Evolutionary conservation across 345 rosid genomes (phyloP).

Genomic region (Pistacia atlantica): DNA sequence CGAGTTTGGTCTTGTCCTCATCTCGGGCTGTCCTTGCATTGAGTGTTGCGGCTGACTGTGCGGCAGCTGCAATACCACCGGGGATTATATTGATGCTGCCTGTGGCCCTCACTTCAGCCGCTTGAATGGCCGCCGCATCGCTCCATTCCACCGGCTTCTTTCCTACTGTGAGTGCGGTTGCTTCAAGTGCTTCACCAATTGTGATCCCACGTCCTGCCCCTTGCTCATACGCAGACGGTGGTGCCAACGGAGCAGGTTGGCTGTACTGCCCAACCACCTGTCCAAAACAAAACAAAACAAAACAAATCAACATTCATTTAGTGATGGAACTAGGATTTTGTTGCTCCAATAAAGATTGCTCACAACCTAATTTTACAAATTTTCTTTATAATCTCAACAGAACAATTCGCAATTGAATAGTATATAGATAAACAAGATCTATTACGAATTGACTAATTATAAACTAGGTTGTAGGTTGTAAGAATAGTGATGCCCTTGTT

Average conservation of each 20-base stretch:
- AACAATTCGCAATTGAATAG: too few relatives aligned
- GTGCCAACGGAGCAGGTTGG: conserved; percentile 9
- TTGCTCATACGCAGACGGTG: background rate
- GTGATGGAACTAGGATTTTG: too few relatives aligned
- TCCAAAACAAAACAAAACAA: too few relatives aligned
- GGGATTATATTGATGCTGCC: conserved; percentile 64
- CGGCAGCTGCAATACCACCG: conserved; percentile 70
- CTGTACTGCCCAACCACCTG: conserved; percentile 30
- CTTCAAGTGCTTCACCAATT: conserved; percentile 77
- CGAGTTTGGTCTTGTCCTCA: conserved; percentile 66
- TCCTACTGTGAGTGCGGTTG: conserved; percentile 69
- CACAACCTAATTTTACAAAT: too few relatives aligned
- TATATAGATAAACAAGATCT: too few relatives aligned
- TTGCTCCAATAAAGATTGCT: too few relatives aligned
- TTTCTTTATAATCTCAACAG: too few relatives aligned
- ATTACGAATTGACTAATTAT: too few relatives aligned
- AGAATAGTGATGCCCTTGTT: too few relatives aligned
- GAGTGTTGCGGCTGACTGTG: conserved; percentile 77
- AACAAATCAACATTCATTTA: background rate
- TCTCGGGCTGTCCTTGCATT: conserved; percentile 49
- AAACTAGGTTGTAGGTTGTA: too few relatives aligned
- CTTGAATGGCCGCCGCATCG: conserved; percentile 90
- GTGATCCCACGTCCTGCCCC: conserved; percentile 40
- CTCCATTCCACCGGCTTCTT: conserved; percentile 83
- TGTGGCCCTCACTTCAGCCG: conserved; percentile 86